phyloP scores from a whole-genome alignment of 306 rosid genomes.

The Chamaecrista fasciculata region DNA sequence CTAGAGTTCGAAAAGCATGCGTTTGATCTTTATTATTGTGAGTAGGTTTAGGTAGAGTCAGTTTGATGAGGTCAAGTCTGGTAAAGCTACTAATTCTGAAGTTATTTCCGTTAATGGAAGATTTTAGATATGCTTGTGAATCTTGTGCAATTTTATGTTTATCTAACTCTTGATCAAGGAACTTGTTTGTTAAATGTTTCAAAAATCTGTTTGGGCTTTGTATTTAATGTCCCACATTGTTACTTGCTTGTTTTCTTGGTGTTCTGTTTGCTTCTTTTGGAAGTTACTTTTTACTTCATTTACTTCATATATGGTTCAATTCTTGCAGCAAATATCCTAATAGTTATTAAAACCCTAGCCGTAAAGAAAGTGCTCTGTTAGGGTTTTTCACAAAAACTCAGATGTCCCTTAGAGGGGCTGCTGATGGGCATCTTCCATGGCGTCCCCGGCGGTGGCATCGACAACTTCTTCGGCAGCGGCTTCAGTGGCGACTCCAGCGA shows the following conservation, averaged over 20 bases:
- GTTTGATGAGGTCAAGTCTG: constrained; percentile 74
- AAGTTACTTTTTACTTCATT: not conserved
- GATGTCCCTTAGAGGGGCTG: no score
- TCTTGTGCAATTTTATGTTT: not conserved
- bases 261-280: not conserved
- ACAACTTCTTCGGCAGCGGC: no score
- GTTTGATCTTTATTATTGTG: no score
- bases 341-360: no score
- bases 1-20: no score
- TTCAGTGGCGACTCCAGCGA: no score
- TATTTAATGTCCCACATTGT: no score
- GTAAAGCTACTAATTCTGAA: constrained; percentile 62
- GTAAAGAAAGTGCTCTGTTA: no score
- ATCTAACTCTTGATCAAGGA: not conserved
- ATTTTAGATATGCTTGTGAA: not conserved
- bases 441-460: no score
- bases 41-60: constrained; percentile 73
- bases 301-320: not conserved
- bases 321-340: not conserved
- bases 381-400: no score
- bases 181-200: not conserved
- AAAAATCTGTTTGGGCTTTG: not conserved
- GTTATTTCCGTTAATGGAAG: constrained; percentile 72
- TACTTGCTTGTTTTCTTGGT: not conserved
- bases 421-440: no score